Evolutionary conservation across 1,284 basidiomycete genomes (phyloP).

Genomic region (Crucibulum cyathiforme): DNA sequence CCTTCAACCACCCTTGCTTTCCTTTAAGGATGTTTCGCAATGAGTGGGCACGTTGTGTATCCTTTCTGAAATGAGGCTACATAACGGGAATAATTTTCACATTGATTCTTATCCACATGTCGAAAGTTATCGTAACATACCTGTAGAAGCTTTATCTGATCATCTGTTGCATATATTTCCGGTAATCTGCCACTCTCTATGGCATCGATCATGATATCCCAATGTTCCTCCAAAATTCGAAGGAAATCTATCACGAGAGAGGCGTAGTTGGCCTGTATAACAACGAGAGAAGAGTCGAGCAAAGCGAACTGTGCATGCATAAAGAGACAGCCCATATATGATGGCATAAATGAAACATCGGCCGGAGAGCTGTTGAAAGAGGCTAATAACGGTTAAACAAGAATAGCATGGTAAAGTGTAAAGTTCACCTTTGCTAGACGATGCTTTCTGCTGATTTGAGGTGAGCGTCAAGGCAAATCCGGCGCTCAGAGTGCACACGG

Average conservation of each 20-base stretch:
- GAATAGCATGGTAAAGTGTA: background rate
- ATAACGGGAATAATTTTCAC: too few species aligned
- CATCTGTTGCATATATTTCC: slow-evolving; percentile 8
- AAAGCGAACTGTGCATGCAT: slow-evolving; percentile 16
- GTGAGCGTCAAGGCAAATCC: background rate
- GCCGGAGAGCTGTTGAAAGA: slow-evolving; percentile 3
- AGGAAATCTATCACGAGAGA: slow-evolving; percentile 12
- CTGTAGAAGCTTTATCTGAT: slow-evolving; percentile 6
- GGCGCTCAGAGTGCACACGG: background rate
- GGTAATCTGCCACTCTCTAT: slow-evolving; percentile 10
- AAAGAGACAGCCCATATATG: slow-evolving; percentile 6
- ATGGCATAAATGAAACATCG: slow-evolving; percentile 8
- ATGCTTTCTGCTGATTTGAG: too few species aligned
- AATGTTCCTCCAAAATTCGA: slow-evolving; percentile 10
- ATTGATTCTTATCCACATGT: background rate
- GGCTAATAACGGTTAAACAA: background rate
- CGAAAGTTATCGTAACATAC: slow-evolving; percentile 8
- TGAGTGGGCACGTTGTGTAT: background rate
- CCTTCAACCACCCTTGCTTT: background rate
- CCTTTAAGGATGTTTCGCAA: background rate
- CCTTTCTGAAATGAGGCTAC: background rate
- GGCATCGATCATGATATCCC: slow-evolving; percentile 12
- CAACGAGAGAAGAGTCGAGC: slow-evolving; percentile 6
- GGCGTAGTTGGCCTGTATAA: slow-evolving; percentile 10
- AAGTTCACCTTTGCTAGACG: too few species aligned